These are phyloP conservation scores for Labyrinthula sp. DNA, from an alignment of 352 stramenopile species.

Conservation along the genomic window DNA sequence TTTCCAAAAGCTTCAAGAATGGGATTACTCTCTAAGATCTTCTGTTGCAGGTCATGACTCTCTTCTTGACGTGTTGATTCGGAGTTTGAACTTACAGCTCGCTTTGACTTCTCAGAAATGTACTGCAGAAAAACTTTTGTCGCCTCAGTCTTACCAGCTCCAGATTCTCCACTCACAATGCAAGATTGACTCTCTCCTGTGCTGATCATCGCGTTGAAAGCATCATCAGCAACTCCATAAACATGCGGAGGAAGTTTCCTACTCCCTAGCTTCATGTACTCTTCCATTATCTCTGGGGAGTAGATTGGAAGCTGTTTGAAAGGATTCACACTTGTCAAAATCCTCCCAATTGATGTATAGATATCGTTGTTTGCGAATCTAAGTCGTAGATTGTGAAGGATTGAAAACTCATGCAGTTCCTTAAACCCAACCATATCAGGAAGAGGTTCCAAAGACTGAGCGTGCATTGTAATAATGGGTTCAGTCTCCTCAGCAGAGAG, in stretches of 20 bases:
- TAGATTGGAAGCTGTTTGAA: conserved; percentile 34
- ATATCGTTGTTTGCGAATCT: conserved; percentile 32
- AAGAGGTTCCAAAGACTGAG: conserved; percentile 20
- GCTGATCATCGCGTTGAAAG: conserved; percentile 54
- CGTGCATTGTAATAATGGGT: conserved; percentile 19
- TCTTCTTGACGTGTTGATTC: background rate
- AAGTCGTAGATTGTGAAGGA: conserved; percentile 35
- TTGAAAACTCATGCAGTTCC: conserved; percentile 39
- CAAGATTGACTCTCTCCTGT: conserved; percentile 61
- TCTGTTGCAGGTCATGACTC: conserved; percentile 11
- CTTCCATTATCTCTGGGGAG: conserved; percentile 22
- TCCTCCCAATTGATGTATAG: conserved; percentile 32
- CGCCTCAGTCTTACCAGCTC: conserved; percentile 82
- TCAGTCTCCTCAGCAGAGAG: background rate
- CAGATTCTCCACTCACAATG: conserved; percentile 66
- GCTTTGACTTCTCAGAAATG: conserved; percentile 51
- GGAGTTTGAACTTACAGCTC: conserved; percentile 4
- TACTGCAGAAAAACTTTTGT: conserved; percentile 90
- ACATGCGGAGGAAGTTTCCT: conserved; percentile 54
- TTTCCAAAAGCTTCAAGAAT: conserved; percentile 74
- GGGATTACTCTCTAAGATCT: conserved; percentile 71
- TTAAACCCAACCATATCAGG: conserved; percentile 38
- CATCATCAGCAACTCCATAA: conserved; percentile 64
- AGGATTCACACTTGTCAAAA: conserved; percentile 35
- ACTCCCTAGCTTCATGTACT: conserved; percentile 32